A percentile compares a stretch with the other conserved stretches of the same genome.
Conservation (phyloP, 176 grass and related monocot genomes). For the Bonia amplexicaulis region DNA sequence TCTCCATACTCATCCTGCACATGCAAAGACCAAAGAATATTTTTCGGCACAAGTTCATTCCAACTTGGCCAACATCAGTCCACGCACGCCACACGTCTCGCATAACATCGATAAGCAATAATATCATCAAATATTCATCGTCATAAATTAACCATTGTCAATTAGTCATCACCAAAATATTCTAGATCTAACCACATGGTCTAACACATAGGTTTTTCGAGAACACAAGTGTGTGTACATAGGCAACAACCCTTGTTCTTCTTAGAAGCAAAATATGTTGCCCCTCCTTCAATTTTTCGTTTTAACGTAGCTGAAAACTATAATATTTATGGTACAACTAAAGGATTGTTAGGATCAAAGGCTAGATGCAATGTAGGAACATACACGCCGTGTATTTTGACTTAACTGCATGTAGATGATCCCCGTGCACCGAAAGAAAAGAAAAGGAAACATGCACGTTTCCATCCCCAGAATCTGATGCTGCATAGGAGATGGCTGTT, state of each 20-base stretch:
- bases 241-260: background rate
- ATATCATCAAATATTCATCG: too few species aligned
- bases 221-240: background rate
- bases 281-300: background rate
- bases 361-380: background rate
- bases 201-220: background rate
- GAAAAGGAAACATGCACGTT: conserved; percentile 6
- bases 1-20: too few species aligned
- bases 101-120: too few species aligned
- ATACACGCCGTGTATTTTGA: conserved; percentile 30
- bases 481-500: conserved; percentile 27
- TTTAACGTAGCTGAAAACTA: background rate
- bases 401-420: conserved; percentile 16
- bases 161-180: too few species aligned
- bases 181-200: too few species aligned
- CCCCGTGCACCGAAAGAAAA: conserved; percentile 41
- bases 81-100: too few species aligned
- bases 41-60: too few species aligned
- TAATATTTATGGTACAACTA: background rate
- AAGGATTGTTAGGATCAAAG: background rate
- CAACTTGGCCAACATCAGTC: too few species aligned
- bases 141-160: too few species aligned
- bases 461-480: conserved; percentile 38
- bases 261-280: background rate
- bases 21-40: too few species aligned